Percentiles rank a stretch among this genome's conserved stretches.
phyloP scores from a whole-genome alignment of 2,329 filamentous ascomycete genomes.

The Fusarium sp. region DNA sequence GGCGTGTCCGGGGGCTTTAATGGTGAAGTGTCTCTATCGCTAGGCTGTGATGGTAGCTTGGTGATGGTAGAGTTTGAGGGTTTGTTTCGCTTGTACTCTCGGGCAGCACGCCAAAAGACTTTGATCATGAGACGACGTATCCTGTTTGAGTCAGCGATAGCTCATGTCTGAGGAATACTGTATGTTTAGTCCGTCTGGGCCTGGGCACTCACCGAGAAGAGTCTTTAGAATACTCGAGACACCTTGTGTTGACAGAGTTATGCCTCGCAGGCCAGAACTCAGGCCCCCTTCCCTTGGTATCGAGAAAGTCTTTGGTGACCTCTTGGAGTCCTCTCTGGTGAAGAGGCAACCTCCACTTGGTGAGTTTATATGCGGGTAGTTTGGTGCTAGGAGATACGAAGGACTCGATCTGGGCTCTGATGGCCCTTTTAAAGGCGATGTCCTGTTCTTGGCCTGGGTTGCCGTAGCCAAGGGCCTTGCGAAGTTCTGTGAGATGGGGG shows the following conservation, averaged over 20 bases:
- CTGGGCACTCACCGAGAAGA: neutral
- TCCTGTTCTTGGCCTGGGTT: conserved; percentile 2
- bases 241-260: neutral
- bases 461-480: conserved; percentile 31
- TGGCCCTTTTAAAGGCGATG: conserved; percentile 30
- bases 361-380: neutral
- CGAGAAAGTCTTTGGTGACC: conserved; percentile 28
- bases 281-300: conserved; percentile 17
- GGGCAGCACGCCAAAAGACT: conserved; percentile 19
- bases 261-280: conserved; percentile 34
- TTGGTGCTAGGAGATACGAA: conserved; percentile 16
- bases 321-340: conserved; percentile 35
- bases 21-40: neutral
- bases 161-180: conserved; percentile 4
- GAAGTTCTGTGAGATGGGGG: conserved; percentile 27
- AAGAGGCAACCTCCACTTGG: conserved; percentile 14
- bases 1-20: neutral
- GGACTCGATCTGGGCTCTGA: neutral
- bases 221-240: conserved; percentile 25
- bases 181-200: neutral
- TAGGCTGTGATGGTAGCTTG: neutral
- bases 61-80: accelerated
- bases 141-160: neutral
- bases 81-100: conserved; percentile 13
- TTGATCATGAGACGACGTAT: conserved; percentile 23